A percentile compares a stretch with the other conserved stretches of the same genome.
Evolutionary conservation across 352 stramenopile species (phyloP).

Genomic region (Phytophthora tentaculata): DNA sequence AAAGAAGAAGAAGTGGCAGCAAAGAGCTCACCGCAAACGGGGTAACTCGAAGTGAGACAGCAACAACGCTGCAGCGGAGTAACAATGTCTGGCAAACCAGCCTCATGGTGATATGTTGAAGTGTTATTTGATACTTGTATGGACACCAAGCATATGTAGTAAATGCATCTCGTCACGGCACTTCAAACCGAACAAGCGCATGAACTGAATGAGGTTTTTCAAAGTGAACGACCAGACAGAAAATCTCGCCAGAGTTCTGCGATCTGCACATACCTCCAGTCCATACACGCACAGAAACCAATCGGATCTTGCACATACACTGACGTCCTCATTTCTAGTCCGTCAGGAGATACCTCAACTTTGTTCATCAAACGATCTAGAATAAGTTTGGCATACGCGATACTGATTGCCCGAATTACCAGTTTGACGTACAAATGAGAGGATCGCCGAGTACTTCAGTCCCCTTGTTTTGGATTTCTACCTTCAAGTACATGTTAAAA

Average conservation of each 20-base stretch:
- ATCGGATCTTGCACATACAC: not conserved
- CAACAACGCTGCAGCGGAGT: slow-evolving; percentile 16
- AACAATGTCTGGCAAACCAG: too few species aligned
- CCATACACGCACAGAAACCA: not conserved
- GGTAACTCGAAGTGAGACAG: slow-evolving; percentile 16
- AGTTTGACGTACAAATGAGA: not conserved
- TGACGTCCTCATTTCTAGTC: not conserved
- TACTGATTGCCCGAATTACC: not conserved
- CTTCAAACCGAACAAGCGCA: too few species aligned
- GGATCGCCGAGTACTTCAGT: too few species aligned
- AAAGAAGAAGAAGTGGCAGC: slow-evolving; percentile 40
- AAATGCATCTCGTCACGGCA: too few species aligned
- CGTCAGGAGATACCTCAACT: not conserved
- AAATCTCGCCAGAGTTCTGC: not conserved
- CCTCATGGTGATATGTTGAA: slow-evolving; percentile 1
- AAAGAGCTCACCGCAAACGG: slow-evolving; percentile 23
- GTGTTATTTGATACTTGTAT: slow-evolving; percentile 12
- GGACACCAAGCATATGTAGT: slow-evolving; percentile 3
- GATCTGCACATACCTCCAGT: not conserved
- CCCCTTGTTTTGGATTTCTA: too few species aligned
- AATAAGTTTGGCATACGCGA: not conserved
- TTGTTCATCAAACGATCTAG: not conserved
- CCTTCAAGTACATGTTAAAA: too few species aligned
- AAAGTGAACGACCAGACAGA: not conserved
- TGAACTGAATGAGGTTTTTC: too few species aligned